Evolutionary conservation across 2,329 filamentous ascomycete species (phyloP).

Genomic region (Ceratocystiopsis brevicomis): DNA sequence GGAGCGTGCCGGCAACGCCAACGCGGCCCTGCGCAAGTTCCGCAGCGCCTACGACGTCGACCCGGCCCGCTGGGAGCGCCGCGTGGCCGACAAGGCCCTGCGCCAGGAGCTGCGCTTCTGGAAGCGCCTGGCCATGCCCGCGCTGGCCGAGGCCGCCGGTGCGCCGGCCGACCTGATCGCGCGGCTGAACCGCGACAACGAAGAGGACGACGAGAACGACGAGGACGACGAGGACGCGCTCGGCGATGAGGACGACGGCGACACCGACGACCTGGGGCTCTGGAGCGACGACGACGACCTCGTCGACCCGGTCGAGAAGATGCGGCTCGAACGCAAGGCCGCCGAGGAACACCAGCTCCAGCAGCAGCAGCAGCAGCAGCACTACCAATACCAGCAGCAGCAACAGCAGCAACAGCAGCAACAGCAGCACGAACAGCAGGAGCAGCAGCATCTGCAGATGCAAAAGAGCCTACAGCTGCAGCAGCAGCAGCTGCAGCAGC

Average conservation of each 20-base stretch:
- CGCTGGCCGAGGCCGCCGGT: constrained; percentile 25
- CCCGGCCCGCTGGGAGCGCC: constrained; percentile 31
- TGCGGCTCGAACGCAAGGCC: constrained; percentile 27
- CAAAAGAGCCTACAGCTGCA: constrained; percentile 3
- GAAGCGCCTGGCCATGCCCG: constrained; percentile 45
- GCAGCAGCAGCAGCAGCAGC: constrained; percentile 10
- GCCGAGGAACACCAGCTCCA: constrained; percentile 17
- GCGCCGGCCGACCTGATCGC: no score
- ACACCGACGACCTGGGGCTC: constrained; percentile 27
- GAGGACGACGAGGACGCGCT: constrained; percentile 5
- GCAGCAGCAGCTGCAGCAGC: neutral
- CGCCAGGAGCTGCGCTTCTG: constrained; percentile 44
- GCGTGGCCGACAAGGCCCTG: constrained; percentile 30
- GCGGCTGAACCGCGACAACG: no score
- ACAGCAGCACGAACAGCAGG: constrained; percentile 6
- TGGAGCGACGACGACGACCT: constrained; percentile 49
- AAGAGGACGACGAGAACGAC: no score
- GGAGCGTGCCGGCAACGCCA: constrained; percentile 37
- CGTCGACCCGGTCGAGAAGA: constrained; percentile 41
- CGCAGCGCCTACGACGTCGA: constrained; percentile 38
- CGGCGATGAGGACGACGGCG: constrained; percentile 45
- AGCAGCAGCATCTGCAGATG: neutral
- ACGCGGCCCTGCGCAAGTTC: constrained; percentile 37
- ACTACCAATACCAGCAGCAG: constrained; percentile 11
- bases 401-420: constrained; percentile 15